Evolutionary conservation across 2,329 filamentous ascomycete genomes (phyloP).

Genomic region (Penicillium sp.): DNA sequence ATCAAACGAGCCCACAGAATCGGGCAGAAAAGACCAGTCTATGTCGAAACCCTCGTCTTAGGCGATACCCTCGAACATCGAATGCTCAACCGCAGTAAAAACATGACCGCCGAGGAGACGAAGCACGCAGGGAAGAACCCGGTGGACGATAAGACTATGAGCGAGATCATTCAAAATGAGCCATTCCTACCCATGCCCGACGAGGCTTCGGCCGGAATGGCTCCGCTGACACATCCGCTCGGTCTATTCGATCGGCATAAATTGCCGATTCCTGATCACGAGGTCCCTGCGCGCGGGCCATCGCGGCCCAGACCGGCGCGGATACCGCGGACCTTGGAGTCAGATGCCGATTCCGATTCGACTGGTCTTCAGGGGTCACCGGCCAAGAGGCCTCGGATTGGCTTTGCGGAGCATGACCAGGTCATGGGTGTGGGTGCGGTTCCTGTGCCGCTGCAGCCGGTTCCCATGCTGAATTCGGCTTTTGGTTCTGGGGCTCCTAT

Average conservation of each 20-base stretch:
- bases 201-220: conserved; percentile 22
- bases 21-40: conserved; percentile 73
- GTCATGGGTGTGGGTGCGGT: not conserved
- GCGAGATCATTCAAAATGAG: conserved; percentile 58
- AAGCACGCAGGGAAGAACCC: conserved; percentile 56
- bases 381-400: conserved; percentile 6
- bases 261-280: conserved; percentile 35
- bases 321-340: not conserved
- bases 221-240: conserved; percentile 28
- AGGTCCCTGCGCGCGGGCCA: not conserved
- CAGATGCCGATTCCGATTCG: not conserved
- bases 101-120: conserved; percentile 66
- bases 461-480: not conserved
- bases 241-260: conserved; percentile 41
- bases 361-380: not conserved
- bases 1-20: conserved; percentile 88
- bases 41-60: conserved; percentile 81
- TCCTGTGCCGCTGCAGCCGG: not conserved
- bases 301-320: not conserved
- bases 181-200: conserved; percentile 46
- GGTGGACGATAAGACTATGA: conserved; percentile 58
- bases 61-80: conserved; percentile 78
- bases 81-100: conserved; percentile 68
- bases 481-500: not conserved
- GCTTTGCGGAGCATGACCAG: conserved; percentile 6